Conservation (phyloP, 768 basidiomycete species). For the Ramaria sp. region DNA sequence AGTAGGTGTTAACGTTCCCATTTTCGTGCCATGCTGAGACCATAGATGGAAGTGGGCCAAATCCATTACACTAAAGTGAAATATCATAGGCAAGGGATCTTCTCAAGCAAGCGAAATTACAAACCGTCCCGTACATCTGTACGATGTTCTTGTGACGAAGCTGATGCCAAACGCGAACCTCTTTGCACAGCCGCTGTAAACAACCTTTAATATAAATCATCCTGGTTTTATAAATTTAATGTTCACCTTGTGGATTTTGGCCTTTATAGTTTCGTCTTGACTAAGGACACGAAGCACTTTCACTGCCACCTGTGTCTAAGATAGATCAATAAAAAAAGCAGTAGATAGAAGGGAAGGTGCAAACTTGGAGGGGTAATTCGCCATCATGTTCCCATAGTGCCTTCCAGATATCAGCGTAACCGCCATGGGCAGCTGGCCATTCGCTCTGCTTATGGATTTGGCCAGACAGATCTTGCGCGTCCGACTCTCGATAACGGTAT, state of each 20-base stretch:
- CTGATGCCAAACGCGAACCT: constrained; percentile 11
- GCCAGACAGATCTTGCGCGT: constrained; percentile 9
- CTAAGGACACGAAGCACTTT: constrained; percentile 6
- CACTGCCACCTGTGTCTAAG: constrained; percentile 5
- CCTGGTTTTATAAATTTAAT: too few species aligned
- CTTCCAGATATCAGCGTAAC: constrained; percentile 7
- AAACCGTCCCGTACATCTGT: constrained; percentile 3
- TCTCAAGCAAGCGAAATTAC: not conserved
- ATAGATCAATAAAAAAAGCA: not conserved
- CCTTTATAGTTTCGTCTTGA: not conserved
- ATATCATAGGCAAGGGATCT: not conserved
- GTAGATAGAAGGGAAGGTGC: not conserved
- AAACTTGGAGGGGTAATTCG: not conserved
- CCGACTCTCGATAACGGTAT: not conserved
- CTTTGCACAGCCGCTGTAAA: constrained; percentile 4
- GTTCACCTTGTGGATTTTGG: constrained; percentile 3
- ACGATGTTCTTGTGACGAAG: constrained; percentile 11
- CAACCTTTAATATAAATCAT: too few species aligned
- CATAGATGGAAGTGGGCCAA: constrained; percentile 11
- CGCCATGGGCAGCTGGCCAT: constrained; percentile 4
- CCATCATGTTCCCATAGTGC: constrained; percentile 2
- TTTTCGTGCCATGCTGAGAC: constrained; percentile 10
- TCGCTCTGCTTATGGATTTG: not conserved
- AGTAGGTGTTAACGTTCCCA: constrained; percentile 4
- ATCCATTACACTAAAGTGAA: constrained; percentile 1